Conservation (phyloP, 306 rosid genomes). For the Cicer chorassanicum region DNA sequence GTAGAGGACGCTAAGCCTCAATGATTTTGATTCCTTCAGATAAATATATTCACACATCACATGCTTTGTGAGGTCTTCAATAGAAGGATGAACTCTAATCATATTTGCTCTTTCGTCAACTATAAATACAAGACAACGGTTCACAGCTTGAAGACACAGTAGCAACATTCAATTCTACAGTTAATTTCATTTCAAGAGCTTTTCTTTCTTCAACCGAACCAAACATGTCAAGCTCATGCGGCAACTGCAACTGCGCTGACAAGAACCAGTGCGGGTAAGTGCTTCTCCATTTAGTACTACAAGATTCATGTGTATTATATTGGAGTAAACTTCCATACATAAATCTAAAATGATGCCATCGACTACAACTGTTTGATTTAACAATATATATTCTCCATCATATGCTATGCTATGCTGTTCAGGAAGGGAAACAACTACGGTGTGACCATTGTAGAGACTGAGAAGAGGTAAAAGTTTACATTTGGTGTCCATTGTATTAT, state of each 20-base stretch:
- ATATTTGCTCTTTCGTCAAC: conserved; percentile 41
- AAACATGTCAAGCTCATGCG: conserved; percentile 65
- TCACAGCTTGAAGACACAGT: conserved; percentile 47
- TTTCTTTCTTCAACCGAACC: conserved; percentile 37
- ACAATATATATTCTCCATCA: neutral
- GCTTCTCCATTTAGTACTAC: neutral
- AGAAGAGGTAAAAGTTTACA: conserved; percentile 58
- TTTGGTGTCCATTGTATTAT: neutral
- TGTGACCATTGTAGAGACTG: conserved; percentile 61
- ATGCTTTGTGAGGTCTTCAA: conserved; percentile 45
- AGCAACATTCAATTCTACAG: conserved; percentile 38
- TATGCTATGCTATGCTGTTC: conserved; percentile 42
- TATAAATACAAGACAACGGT: conserved; percentile 57
- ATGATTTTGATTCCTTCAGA: conserved; percentile 65
- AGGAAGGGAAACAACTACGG: conserved; percentile 79
- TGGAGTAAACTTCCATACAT: neutral
- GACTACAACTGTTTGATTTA: neutral
- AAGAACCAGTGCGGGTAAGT: conserved; percentile 65
- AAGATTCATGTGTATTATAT: neutral
- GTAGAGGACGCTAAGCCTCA: conserved; percentile 51
- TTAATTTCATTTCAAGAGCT: conserved; percentile 29
- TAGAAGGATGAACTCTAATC: conserved; percentile 17
- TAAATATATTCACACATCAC: conserved; percentile 43
- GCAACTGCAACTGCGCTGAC: conserved; percentile 76
- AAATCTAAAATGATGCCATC: too few species aligned